Conservation (phyloP, 225 moss, liverwort and hornwort genomes). For the Straminergon stramineum region DNA sequence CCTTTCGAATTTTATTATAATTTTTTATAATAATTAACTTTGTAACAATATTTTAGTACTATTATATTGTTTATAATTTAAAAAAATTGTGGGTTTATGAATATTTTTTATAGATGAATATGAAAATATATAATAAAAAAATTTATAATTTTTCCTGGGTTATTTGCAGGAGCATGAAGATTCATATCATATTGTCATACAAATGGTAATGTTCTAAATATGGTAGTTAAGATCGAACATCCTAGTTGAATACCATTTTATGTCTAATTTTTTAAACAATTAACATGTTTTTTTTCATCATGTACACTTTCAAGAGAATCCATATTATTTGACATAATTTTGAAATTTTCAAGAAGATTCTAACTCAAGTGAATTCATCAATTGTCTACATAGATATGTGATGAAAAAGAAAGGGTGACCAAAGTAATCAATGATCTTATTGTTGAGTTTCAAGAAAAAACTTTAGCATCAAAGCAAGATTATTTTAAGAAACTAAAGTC, state of each 20-base stretch:
- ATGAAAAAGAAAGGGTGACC: not conserved
- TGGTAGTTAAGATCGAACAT: too few species aligned
- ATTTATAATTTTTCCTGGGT: not conserved
- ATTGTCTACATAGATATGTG: not conserved
- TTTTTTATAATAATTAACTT: not conserved
- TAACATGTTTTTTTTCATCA: too few species aligned
- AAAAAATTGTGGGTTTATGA: accelerated
- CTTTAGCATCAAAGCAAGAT: not conserved
- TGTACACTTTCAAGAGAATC: accelerated
- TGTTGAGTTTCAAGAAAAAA: not conserved
- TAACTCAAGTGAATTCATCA: not conserved
- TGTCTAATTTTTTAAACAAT: too few species aligned
- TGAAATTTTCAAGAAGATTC: not conserved
- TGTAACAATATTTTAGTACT: not conserved
- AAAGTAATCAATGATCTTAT: not conserved
- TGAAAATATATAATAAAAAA: not conserved
- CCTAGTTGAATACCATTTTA: not conserved
- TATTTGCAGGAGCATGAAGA: not conserved
- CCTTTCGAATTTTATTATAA: not conserved
- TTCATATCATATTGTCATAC: not conserved
- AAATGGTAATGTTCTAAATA: not conserved
- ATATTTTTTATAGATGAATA: not conserved
- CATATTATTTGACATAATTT: not conserved
- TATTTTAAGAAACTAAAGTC: not conserved
- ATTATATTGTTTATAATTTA: too few species aligned